Base-by-base conservation (phyloP, 2,329 filamentous ascomycete species). In the Microdochium nivale region DNA sequence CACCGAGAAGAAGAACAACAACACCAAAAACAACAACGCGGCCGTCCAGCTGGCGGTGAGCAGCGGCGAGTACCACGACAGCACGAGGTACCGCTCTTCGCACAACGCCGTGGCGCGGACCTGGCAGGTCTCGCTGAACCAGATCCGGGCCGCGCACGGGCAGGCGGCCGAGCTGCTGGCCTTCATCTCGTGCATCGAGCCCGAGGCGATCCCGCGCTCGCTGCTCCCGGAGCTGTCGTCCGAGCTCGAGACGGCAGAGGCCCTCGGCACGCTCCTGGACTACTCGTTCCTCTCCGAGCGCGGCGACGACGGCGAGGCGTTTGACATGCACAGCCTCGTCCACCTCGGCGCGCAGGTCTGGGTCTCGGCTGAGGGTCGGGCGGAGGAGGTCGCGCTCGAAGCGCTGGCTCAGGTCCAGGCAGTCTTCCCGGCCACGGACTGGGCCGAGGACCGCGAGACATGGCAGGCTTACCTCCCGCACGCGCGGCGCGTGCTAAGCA, bases 101-200 rank as follows among this genome's bases (percentile, higher is more conserved):
- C 63, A 64, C 43, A 66, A 68, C 23, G 61, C 70, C 0, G 59
- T 74, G 2, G 67, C 67, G 4, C 64, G 62, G 0, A 71, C 72
- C 0, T 71, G 65, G 60, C 55, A 70, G 1, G 60, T 75, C 16
- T 73, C 72, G 0, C 71, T 76, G 32, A 57, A 70, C 13, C 62
- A 68, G 25, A 70, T 74, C 25, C 56, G 54, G 21, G 51, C 55
- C 27, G 51, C 25, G 1, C 55, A 70, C 47, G 4, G 48, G 1
- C 30, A 56, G 2, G 72, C 71, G 1, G 67, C 65, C 35, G 52
- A 65, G 0, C 52, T 71, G 35, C 60, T 77, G 0, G 64, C 60
- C 0, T 70, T 72, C 49, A 64, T 71, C 14, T 67, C 67, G 1
- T 69, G 60, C 23, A 66, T 77, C 46, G 66, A 72, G 52, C 62